phyloP scores from a whole-genome alignment of 257 asterid genomes.

The Salvia rosmarinus region DNA sequence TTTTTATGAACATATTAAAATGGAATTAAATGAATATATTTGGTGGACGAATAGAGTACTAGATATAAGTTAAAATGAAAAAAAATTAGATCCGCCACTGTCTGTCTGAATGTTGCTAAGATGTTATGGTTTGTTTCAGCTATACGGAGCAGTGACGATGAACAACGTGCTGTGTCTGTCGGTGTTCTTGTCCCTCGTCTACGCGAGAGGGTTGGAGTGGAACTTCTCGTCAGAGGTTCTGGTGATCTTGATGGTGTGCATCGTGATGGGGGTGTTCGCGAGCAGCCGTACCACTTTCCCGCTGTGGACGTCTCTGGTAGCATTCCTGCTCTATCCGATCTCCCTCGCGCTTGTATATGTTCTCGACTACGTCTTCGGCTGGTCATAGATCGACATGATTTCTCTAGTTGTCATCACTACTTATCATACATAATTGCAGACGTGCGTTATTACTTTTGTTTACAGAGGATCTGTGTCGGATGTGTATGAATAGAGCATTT shows the following conservation, averaged over 20 bases:
- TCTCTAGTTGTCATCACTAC: not conserved
- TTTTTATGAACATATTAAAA: too few species aligned
- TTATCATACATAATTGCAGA: not conserved
- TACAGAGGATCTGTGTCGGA: not conserved
- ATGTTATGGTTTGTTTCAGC: conserved; percentile 39
- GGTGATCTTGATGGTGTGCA: conserved; percentile 80
- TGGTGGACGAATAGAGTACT: too few species aligned
- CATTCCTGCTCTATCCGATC: conserved; percentile 75
- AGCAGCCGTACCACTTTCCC: conserved; percentile 86
- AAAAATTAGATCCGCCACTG: too few species aligned
- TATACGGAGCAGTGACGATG: conserved; percentile 95
- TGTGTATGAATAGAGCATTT: not conserved
- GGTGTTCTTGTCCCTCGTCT: conserved; percentile 85
- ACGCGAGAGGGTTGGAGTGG: conserved; percentile 76
- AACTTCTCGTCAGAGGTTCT: conserved; percentile 93
- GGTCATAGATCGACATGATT: conserved; percentile 52
- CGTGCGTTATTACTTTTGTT: not conserved
- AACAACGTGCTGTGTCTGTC: conserved; percentile 84
- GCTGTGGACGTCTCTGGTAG: conserved; percentile 74
- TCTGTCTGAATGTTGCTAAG: not conserved
- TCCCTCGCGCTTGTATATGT: conserved; percentile 85
- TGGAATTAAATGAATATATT: too few species aligned
- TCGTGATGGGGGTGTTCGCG: conserved; percentile 80
- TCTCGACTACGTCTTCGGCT: conserved; percentile 83
- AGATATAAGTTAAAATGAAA: too few species aligned